Percentiles rank a stretch among this genome's conserved stretches.
Conservation (phyloP, 2,329 filamentous ascomycete species). For the Diaporthe sp. region DNA sequence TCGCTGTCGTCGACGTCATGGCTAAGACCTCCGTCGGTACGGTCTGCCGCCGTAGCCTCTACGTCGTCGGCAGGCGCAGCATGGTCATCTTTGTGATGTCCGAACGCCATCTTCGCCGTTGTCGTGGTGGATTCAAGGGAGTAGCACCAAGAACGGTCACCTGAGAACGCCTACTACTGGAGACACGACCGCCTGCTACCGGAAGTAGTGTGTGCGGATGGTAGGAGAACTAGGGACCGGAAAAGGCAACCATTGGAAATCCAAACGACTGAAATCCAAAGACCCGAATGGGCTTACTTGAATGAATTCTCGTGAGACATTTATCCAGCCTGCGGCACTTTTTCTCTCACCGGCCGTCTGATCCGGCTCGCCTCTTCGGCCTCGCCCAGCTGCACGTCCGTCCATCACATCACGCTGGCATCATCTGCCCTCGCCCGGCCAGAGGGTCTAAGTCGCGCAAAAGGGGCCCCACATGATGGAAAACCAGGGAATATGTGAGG, state of each 20-base stretch:
- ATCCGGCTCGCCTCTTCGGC: constrained; percentile 26
- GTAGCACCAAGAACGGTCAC: constrained; percentile 27
- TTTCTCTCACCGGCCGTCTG: constrained; percentile 1
- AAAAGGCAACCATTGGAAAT: constrained; percentile 15
- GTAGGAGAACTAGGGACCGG: constrained; percentile 33
- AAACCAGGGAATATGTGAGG: constrained; percentile 3
- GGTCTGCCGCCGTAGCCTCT: constrained; percentile 36
- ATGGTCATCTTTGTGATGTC: constrained; percentile 21
- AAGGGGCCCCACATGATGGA: constrained; percentile 20
- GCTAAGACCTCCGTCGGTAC: constrained; percentile 12
- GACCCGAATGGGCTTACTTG: not conserved
- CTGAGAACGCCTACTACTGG: constrained; percentile 29
- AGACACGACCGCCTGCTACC: constrained; percentile 21
- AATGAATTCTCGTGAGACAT: constrained; percentile 17
- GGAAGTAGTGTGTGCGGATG: constrained; percentile 21
- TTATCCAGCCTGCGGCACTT: constrained; percentile 1
- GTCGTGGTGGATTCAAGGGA: not conserved
- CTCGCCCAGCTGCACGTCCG: constrained; percentile 14
- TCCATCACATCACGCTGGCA: constrained; percentile 18
- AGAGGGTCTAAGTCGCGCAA: constrained; percentile 20
- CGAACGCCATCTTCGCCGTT: constrained; percentile 30
- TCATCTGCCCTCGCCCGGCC: constrained; percentile 12
- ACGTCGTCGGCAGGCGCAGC: constrained; percentile 30
- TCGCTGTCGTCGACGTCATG: constrained; percentile 40
- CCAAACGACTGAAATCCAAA: not conserved